Evolutionary conservation across 495 filamentous ascomycete species (phyloP), one percentile per base, ranked within the genome.

Genomic region (Hypoxylon trugodes): DNA sequence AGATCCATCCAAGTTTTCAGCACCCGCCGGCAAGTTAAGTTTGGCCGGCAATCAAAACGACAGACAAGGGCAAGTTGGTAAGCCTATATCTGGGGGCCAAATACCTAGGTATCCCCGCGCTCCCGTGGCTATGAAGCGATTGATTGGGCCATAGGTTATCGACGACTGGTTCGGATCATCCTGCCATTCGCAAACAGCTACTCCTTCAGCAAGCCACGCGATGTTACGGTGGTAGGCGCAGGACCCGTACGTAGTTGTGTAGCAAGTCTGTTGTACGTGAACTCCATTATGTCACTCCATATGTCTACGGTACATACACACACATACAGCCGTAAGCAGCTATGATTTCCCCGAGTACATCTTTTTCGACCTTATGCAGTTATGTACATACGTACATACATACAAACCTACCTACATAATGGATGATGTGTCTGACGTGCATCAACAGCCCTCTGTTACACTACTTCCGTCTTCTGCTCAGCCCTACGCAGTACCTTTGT

Each of bases 391-490:
- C 32, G 36, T 59, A 42, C 46, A 4, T 59, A 59, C 45, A 43
- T 21, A 26, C 38, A n/a, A n/a, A n/a, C n/a, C n/a, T 59, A 40
- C 49, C 6, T 61, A 64, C 53, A 42, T 30, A 45, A n/a, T 26
- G 49, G 33, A 49, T 56, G 56, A 66, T 66, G 46, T 66, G 51
- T 58, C 66, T 72, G 66, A 69, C 69, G 64, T 72, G 69, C 69
- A 61, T 59, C 37, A 51, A 59, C 33, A 59, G 46, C 66, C 49
- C 35, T 69, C 48, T 35, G 69, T 72, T 72, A 69, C 69, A 72
- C 69, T 58, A 67, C 69, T 71, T 71, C 54, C 54, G 61, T 57
- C 47, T 18, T 53, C 69, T 69, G 43, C 48, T 72, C 69, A 72
- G 69, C 69, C 69, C 69, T 72, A 72, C 60, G 66, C 69, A 59